phyloP scores from a whole-genome alignment of 2,329 filamentous ascomycete species.

The Pseudopithomyces maydicus region DNA sequence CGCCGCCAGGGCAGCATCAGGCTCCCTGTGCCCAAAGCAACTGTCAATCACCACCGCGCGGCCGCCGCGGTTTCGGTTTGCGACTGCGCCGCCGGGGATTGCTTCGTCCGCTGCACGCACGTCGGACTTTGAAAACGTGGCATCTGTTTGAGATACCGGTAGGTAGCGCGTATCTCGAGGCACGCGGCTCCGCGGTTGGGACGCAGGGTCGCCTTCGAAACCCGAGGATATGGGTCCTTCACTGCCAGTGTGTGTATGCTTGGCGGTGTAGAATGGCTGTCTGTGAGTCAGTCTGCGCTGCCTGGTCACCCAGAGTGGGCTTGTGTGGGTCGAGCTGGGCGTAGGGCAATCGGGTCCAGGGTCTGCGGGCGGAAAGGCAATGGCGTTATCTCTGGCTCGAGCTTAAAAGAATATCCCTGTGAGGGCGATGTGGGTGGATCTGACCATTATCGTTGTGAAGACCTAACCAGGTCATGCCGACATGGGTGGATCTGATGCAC shows the following conservation, averaged over 20 bases:
- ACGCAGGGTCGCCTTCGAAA: constrained; percentile 1
- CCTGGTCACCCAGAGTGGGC: not conserved
- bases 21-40: no score
- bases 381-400: no score
- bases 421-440: no score
- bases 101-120: not conserved
- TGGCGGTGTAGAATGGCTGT: not conserved
- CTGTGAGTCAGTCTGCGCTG: not conserved
- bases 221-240: not conserved
- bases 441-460: no score
- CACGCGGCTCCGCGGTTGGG: not conserved
- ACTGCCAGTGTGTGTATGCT: not conserved
- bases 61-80: not conserved
- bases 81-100: constrained; percentile 2
- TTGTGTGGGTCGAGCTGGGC: no score
- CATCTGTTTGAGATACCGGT: not conserved
- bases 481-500: no score
- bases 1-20: not conserved
- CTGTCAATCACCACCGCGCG: not conserved
- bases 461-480: no score
- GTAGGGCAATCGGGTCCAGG: no score
- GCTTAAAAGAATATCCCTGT: no score
- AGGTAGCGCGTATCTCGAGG: not conserved
- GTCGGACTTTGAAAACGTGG: constrained; percentile 1
- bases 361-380: no score